Evolutionary conservation across 2,329 filamentous ascomycete species (phyloP).

Genomic region (Acrocalymma vagum): DNA sequence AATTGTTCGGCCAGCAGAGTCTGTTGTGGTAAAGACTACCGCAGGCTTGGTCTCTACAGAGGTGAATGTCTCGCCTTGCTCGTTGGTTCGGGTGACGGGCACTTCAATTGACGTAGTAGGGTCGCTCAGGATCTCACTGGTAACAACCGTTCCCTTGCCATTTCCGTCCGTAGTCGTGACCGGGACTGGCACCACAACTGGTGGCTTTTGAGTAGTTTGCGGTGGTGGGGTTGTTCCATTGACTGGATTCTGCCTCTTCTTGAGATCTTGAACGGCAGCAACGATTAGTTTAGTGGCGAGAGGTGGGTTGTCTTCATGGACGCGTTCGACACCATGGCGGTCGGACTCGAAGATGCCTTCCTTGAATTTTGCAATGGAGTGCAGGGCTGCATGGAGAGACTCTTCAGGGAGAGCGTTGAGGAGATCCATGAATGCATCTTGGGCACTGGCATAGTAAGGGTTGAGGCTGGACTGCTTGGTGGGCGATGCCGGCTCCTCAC

Average conservation of each 20-base stretch:
- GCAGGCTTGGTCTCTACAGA: constrained; percentile 49
- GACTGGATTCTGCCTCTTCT: constrained; percentile 48
- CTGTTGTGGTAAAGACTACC: constrained; percentile 47
- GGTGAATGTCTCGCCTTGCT: constrained; percentile 45
- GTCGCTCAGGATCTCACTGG: constrained; percentile 51
- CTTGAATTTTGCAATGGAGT: constrained; percentile 70
- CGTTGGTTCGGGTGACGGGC: constrained; percentile 50
- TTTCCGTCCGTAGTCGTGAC: constrained; percentile 48
- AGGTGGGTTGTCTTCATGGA: constrained; percentile 68
- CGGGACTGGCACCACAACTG: constrained; percentile 47
- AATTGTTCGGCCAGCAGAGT: constrained; percentile 49
- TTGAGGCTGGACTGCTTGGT: constrained; percentile 22
- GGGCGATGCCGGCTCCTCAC: constrained; percentile 27
- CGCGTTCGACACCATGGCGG: constrained; percentile 68
- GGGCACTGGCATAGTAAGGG: constrained; percentile 41
- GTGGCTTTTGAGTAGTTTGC: constrained; percentile 10
- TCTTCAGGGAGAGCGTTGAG: constrained; percentile 66
- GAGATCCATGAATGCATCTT: constrained; percentile 62
- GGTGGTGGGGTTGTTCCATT: constrained; percentile 32
- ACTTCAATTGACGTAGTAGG: constrained; percentile 50
- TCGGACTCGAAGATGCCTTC: constrained; percentile 75
- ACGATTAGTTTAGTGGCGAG: constrained; percentile 70
- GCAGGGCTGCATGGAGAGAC: constrained; percentile 72
- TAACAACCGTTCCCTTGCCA: constrained; percentile 46
- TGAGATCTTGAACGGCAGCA: constrained; percentile 64